Evolutionary conservation across 2,329 filamentous ascomycete species (phyloP), one percentile per base, ranked within the genome.

Genomic region (Sclerotinia minor): DNA sequence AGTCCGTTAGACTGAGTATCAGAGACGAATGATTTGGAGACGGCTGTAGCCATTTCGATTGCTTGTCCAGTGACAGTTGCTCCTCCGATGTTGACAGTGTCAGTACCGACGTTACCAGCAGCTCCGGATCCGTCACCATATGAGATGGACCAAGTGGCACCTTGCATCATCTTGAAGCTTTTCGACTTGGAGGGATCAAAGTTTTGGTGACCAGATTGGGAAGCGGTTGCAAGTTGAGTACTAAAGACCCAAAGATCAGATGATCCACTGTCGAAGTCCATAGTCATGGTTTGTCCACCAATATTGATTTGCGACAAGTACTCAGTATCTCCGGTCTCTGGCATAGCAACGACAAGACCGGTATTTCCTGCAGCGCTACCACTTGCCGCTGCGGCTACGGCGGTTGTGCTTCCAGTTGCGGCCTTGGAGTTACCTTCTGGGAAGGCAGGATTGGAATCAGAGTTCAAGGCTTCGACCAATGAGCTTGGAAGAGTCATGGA

Each of bases 301-400:
- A 78, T 75, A 26, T 49, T 68, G 52, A 78, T 69, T 32, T 73
- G 68, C 11, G 72, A 69, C 29, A 76, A 72, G 49, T 73, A 75
- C 65, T 76, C 74, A 54, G 72, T 69, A 69, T 75, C 75, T 67
- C 70, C 73, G 17, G 83, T 79, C 71, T 88, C 85, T 17, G 89
- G 87, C 38, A 85, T 88, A 64, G 89, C 87, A 41, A 85, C 80
- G 64, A 92, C 91, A 52, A 83, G 78, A 59, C 89, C 89, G 45
- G 77, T 82, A 47, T 77, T 82, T 74, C 77, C 81, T 26, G 29
- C 59, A 64, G 77, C 74, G 21, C 74, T 75, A 59, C 76, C 73
- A n/a, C 73, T 73, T 54, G 72, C 72, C 21, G 52, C 70, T 67
- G 69, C 74, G 67, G 65, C 32, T 49, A 38, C 57, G 19, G 71